Base-by-base conservation (phyloP, 2,329 filamentous ascomycete genomes). In the Raffaelea albimanens region DNA sequence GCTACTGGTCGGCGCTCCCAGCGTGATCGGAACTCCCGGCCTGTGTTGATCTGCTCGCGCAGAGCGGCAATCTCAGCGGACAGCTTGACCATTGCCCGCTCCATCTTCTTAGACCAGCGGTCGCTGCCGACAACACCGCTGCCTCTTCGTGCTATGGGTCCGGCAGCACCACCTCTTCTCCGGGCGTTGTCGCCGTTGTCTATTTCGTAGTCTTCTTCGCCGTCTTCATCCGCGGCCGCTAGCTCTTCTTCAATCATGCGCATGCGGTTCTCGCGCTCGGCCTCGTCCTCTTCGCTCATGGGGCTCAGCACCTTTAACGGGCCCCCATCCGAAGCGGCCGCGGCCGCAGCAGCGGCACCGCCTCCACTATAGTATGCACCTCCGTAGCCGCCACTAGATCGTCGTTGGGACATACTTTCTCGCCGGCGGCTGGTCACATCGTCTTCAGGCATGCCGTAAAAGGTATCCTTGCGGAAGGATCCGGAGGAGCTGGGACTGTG, bases 31-130 rank as follows among this genome's bases (percentile, higher is more conserved):
- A 85, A 85, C 55, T 91, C 78, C 13, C 85, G 75, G 0, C 87
- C 82, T 0, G 80, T 77, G 46, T 88, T 84, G 55, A 97, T 84
- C 61, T 97, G 90, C 65, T 98, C 93, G 33, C 93, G 78, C 52
- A 97, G 67, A 1, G 93, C 93, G 1, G 93, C 90, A 29, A 98
- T 80, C 66, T 98, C 93, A 16, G 89, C 85, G 5, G 90, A 95
- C 67, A 97, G 82, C 57, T 89, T 87, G 48, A 91, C 87, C 48
- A 97, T 73, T 20, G 88, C 87, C 40, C 82, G 78, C 67, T 97
- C 91, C 52, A 97, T 83, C 56, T 85, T 82, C 50, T 78, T 82
- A 45, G 85, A 82, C 87, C 89, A 95, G 41, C 34, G 34, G n/a
- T 31, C 14, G 33, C 41, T 33, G n/a, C 19, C 43, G 9, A 36